Base-by-base conservation (phyloP, 768 basidiomycete genomes). In the Rhizopogon rudus region DNA sequence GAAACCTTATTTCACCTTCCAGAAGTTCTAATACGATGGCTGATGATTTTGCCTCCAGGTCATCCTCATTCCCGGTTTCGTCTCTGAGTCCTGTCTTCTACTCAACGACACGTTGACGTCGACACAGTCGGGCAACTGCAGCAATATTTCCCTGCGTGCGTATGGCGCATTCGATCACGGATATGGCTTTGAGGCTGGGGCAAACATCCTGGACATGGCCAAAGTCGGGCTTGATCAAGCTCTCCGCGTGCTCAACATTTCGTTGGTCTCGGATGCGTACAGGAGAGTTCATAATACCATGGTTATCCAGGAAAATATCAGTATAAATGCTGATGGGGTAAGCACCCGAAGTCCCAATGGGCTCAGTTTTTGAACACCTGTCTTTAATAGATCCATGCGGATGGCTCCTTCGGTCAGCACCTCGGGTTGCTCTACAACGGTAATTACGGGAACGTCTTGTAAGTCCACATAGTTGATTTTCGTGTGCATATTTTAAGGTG, bases 361-460 rank as follows among this genome's bases (percentile, higher is more conserved):
- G 20, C 6, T 29, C 14, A 17, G 12, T 14, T 16, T 29, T 41
- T 53, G 20, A 33, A 53, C 43, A 28, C 10, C 2, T 25, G 14
- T 33, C 20, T 14, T 40, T 20, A 7, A n/a, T 41, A 57, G 57
- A 57, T 57, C 17, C 53, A 55, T 3, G 59, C 61, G 20, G 71
- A 73, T 56, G 71, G 70, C 3, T 62, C 61, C 49, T 57, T 57
- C 60, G 35, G 59, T 22, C 59, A 88, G 65, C 87, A 88, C 65
- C 67, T 62, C 17, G 86, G 86, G 17, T 73, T 87, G n/a, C 66
- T 86, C 5, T 88, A 87, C 63, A 86, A 83, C 49, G 87, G 87
- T 40, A 88, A 88, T 63, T 88, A 89, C 59, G 87, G 80, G 16
- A 77, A 77, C 55, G 77, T 75, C 56, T 78, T 68, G 75, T 77